Evolutionary conservation across 2,329 filamentous ascomycete species (phyloP), one percentile per base, ranked within the genome.

Genomic region (Graphilbum sp.): DNA sequence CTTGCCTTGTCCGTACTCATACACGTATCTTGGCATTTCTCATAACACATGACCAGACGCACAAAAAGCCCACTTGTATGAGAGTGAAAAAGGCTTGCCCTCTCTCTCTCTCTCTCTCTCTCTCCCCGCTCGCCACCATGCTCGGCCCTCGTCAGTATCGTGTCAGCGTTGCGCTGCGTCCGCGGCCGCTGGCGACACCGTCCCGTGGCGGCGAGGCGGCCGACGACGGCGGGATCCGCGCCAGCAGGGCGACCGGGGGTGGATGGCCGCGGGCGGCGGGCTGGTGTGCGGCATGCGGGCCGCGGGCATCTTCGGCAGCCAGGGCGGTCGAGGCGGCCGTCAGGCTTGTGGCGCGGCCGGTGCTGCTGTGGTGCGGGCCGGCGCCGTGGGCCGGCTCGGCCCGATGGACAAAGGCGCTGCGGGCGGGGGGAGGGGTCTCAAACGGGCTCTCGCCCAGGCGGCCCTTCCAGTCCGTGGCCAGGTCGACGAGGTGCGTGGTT

Each of bases 401-500:
- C 6, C 41, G 43, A 2, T 39, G 43, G 9, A 44, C 25, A 15
- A 41, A 11, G 11, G 23, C 19, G 17, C 21, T 38, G 7, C 30
- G 30, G 7, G 24, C 19, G 6, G 35, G 35, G 23, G 36, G 37
- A 12, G 32, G 17, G 31, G 29, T 24, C 15, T 25, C 38, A 7
- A 20, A 11, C 17, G 27, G 35, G 12, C 30, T 23, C 29, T 37
- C 17, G 24, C 23, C 20, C 11, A 31, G 23, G 8, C 23, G 17
- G 10, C 21, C 25, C 2, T 33, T 36, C n/a, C 39, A 36, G 47
- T 9, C 56, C 48, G 37, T 59, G 11, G 63, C 64, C 36, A 62
- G 58, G 37, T 66, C 63, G 34, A 70, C 62, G 1, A 70, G 55
- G 10, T 61, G 63, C 11, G 59, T 55, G 15, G 58, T 57, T 16